Conservation (phyloP, 805 yeast species). For the Cyberlindnera japonica region DNA sequence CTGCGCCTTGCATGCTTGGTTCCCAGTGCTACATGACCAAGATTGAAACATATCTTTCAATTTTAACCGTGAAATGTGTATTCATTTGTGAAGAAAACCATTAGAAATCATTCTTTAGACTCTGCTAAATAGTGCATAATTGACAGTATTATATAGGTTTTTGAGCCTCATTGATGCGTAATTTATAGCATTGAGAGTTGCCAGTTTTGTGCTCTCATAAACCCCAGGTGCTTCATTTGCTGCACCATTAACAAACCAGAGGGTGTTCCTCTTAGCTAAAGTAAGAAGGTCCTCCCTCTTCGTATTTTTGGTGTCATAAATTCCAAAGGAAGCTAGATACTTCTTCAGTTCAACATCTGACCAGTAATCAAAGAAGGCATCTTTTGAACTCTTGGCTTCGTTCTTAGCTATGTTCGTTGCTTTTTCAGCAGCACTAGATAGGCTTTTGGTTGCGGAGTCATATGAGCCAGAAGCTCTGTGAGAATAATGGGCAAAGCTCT, state of each 20-base stretch:
- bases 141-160: not conserved
- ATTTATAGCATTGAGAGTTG: constrained; percentile 9
- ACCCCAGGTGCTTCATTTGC: constrained; percentile 5
- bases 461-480: constrained; percentile 11
- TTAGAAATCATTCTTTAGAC: too few relatives aligned
- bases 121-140: too few relatives aligned
- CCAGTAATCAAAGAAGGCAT: constrained; percentile 37
- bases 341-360: constrained; percentile 39
- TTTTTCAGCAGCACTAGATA: constrained; percentile 4
- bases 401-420: constrained; percentile 9
- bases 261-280: constrained; percentile 40
- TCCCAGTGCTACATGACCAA: too few relatives aligned
- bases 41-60: too few relatives aligned
- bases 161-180: constrained; percentile 4
- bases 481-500: constrained; percentile 10
- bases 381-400: constrained; percentile 14
- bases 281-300: constrained; percentile 34
- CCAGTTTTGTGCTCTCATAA: constrained; percentile 9
- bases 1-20: too few relatives aligned
- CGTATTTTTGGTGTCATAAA: constrained; percentile 27
- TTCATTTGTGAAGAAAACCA: too few relatives aligned
- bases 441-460: not conserved
- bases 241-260: constrained; percentile 33
- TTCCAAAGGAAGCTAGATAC: constrained; percentile 42
- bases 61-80: too few relatives aligned